phyloP scores from a whole-genome alignment of 202 grass and related monocot species.

The Tripidium arundinaceum region DNA sequence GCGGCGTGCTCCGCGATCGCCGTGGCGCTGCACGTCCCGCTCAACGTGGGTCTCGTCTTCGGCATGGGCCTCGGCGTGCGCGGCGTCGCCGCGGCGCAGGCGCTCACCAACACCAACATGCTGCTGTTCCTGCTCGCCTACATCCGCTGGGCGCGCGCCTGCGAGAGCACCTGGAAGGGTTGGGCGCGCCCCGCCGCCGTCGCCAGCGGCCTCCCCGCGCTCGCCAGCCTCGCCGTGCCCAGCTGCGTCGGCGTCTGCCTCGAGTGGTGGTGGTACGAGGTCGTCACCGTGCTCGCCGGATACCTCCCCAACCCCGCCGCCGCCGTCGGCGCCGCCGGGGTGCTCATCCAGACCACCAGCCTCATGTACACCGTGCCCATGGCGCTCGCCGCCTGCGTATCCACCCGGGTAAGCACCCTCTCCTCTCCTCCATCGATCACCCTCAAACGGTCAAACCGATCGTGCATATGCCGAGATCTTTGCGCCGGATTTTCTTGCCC shows the following conservation, averaged over 20 bases:
- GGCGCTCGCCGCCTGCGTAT: constrained; percentile 80
- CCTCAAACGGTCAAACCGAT: not conserved
- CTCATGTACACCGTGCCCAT: constrained; percentile 97
- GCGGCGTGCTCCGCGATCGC: constrained; percentile 79
- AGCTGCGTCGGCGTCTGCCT: constrained; percentile 82
- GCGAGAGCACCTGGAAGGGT: constrained; percentile 64
- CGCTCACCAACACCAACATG: constrained; percentile 94
- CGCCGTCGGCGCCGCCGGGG: constrained; percentile 70
- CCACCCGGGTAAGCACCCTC: constrained; percentile 75
- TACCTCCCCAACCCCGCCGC: constrained; percentile 79
- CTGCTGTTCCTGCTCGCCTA: constrained; percentile 73
- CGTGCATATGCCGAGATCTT: not conserved
- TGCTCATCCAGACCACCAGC: constrained; percentile 91
- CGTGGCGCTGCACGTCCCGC: constrained; percentile 80
- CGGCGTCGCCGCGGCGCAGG: constrained; percentile 79
- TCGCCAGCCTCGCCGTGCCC: constrained; percentile 69
- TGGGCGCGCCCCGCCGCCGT: constrained; percentile 45
- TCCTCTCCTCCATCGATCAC: not conserved
- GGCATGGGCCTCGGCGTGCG: constrained; percentile 66
- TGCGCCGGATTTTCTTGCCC: not conserved
- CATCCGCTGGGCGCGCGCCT: constrained; percentile 51
- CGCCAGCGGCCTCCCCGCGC: constrained; percentile 35
- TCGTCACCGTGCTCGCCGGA: constrained; percentile 79
- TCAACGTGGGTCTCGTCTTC: constrained; percentile 74
- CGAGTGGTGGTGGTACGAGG: constrained; percentile 99